Base-by-base conservation (phyloP, 2,329 filamentous ascomycete species). In the Phoma herbarum region DNA sequence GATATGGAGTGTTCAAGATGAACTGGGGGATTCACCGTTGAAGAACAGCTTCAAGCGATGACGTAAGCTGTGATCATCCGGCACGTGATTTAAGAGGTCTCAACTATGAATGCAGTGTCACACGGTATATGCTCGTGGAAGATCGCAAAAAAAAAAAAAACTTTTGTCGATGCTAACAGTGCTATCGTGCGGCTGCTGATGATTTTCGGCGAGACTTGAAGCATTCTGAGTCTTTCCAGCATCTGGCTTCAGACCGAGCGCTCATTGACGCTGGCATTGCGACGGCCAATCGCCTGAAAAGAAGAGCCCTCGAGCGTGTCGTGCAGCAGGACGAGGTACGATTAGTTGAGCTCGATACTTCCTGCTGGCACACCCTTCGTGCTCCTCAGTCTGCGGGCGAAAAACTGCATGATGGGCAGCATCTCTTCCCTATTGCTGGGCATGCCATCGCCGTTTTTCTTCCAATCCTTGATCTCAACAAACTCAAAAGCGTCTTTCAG, bases 371-470 rank as follows among this genome's bases (percentile, higher is more conserved):
- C 81, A 1, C 84, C 84, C 54, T 77, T 81, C 42, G 76, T 79
- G 66, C 84, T 86, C 62, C 79, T 71, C 66, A 95, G 76, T 69
- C 89, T 84, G 49, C 89, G 84, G 0, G 89, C 88, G 68, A 93
- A 85, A 74, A 88, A 97, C 71, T 90, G 86, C 92, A 97, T 97
- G 60, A 97, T 85, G 0, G 93, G 93, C 69, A 93, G 73, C 84
- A 96, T 93, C 82, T 98, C 93, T 11, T 96, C 92, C 52, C 90
- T 83, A 73, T 84, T 89, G 44, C 83, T 81, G n/a, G 93, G 92
- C 93, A 97, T 97, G 1, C 84, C 85, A 75, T 96, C 92, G 6
- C 89, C 90, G 2, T 75, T 77, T 71, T 88, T 86, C 70, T 68
- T 75, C 77, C 77, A 79, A 50, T 78, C 76, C 51, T 71, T 73